These are phyloP conservation scores for Colletotrichum lindemuthianum DNA, from an alignment of 2,329 filamentous ascomycete species.

Conservation along the genomic window DNA sequence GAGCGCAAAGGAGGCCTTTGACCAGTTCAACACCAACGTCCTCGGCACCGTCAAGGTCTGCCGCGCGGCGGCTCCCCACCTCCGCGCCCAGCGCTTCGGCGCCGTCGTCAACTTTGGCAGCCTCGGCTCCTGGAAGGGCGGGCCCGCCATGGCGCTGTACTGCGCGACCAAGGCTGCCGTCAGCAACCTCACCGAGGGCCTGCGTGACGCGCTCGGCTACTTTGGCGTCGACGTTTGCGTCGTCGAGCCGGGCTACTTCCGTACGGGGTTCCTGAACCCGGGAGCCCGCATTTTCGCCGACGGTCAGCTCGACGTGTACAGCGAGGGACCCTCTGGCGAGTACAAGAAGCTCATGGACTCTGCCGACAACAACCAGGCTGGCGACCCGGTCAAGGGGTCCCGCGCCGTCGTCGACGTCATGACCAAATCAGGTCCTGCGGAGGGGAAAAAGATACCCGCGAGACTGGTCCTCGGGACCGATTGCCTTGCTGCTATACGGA, in stretches of 20 bases:
- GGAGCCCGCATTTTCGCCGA: conserved; percentile 42
- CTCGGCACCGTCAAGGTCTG: conserved; percentile 61
- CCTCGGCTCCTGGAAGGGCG: conserved; percentile 55
- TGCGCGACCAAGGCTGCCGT: conserved; percentile 58
- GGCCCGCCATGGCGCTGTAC: conserved; percentile 51
- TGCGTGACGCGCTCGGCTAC: conserved; percentile 54
- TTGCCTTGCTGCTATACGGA: conserved; percentile 51
- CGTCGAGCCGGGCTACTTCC: conserved; percentile 64
- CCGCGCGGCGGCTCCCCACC: conserved; percentile 57
- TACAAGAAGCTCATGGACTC: conserved; percentile 43
- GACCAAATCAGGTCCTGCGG: conserved; percentile 57
- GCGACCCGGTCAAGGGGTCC: conserved; percentile 64
- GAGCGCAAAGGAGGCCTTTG: conserved; percentile 48
- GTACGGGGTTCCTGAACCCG: conserved; percentile 58
- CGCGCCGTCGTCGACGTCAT: conserved; percentile 65
- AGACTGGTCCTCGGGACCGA: conserved; percentile 66
- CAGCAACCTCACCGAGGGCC: conserved; percentile 55
- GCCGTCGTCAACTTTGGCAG: conserved; percentile 58
- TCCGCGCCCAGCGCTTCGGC: conserved; percentile 50
- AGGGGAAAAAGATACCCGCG: conserved; percentile 60
- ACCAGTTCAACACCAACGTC: conserved; percentile 62
- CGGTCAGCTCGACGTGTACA: conserved; percentile 46
- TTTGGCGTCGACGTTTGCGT: conserved; percentile 55
- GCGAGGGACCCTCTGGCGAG: conserved; percentile 43
- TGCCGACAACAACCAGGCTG: conserved; percentile 60